A percentile compares a stretch with the other conserved stretches of the same genome.
phyloP scores from a whole-genome alignment of 1,284 basidiomycete species.

The Ustilago trichophora region DNA sequence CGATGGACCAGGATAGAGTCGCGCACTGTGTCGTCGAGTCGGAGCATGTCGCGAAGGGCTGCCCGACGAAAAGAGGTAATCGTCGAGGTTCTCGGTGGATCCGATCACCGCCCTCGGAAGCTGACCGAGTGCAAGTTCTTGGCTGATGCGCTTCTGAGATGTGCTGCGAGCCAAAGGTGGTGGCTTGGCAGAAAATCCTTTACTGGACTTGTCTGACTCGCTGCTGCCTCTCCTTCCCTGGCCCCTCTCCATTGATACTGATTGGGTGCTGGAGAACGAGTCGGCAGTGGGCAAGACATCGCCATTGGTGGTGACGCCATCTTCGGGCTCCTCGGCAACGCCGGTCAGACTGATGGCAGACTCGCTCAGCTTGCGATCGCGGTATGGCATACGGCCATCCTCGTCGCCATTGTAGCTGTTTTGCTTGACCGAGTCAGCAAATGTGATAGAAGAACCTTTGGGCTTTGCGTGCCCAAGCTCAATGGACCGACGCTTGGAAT shows the following conservation, averaged over 20 bases:
- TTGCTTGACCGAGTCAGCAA: slow-evolving; percentile 49
- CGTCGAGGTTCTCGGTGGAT: slow-evolving; percentile 47
- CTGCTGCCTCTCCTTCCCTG: slow-evolving; percentile 40
- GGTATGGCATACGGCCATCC: slow-evolving; percentile 49
- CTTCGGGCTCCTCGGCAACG: slow-evolving; percentile 55
- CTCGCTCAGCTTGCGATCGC: slow-evolving; percentile 59
- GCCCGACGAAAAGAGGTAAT: slow-evolving; percentile 30
- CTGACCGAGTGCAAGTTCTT: slow-evolving; percentile 51
- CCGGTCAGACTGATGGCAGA: slow-evolving; percentile 56
- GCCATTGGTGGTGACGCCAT: slow-evolving; percentile 7
- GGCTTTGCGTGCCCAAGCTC: slow-evolving; percentile 14
- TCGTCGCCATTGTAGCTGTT: slow-evolving; percentile 44
- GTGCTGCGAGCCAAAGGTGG: slow-evolving; percentile 35
- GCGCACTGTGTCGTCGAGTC: slow-evolving; percentile 52
- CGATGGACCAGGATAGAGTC: slow-evolving; percentile 44
- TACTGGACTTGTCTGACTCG: slow-evolving; percentile 41
- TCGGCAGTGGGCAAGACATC: slow-evolving; percentile 8
- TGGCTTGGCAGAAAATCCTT: slow-evolving; percentile 12
- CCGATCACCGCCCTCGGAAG: slow-evolving; percentile 38
- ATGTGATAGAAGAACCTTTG: slow-evolving; percentile 45
- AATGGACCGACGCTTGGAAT: slow-evolving; percentile 28
- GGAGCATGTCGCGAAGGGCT: slow-evolving; percentile 51
- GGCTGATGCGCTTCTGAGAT: slow-evolving; percentile 57
- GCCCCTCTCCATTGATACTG: slow-evolving; percentile 5
- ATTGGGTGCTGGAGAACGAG: slow-evolving; percentile 17